These are phyloP conservation scores for Aphanomyces stellatus DNA, from an alignment of 352 stramenopile species.

Conservation along the genomic window DNA sequence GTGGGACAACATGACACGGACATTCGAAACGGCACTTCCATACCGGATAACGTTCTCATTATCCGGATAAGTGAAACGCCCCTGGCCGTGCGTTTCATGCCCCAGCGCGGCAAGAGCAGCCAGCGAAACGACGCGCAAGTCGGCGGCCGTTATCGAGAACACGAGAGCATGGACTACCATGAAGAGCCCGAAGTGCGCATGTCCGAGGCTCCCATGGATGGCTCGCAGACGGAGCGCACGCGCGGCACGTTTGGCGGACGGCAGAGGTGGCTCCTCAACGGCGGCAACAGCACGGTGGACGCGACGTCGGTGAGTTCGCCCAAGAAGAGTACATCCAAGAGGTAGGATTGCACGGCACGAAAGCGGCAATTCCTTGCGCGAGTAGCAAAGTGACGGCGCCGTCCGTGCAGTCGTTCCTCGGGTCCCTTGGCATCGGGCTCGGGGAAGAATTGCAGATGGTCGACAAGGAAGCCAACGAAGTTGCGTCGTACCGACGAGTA, in stretches of 20 bases:
- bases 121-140: neutral
- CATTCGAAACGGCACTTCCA: too few relatives aligned
- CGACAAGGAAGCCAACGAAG: constrained; percentile 70
- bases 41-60: neutral
- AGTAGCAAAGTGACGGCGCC: constrained; percentile 46
- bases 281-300: constrained; percentile 17
- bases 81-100: neutral
- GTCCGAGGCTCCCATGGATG: constrained; percentile 27
- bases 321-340: constrained; percentile 35
- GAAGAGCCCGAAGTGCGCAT: neutral
- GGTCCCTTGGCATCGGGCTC: constrained; percentile 58
- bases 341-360: too few relatives aligned
- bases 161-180: constrained; percentile 3
- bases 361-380: neutral
- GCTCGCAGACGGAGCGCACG: constrained; percentile 59
- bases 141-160: neutral
- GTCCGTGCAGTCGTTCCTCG: constrained; percentile 62
- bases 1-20: too few relatives aligned
- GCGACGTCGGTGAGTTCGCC: constrained; percentile 35
- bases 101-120: too few relatives aligned
- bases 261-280: constrained; percentile 56
- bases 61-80: constrained; percentile 1
- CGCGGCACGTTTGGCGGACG: constrained; percentile 58
- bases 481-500: constrained; percentile 52
- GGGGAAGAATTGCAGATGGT: constrained; percentile 72